Base-by-base conservation (phyloP, 2,329 filamentous ascomycete species). In the Passalora sequoiae region DNA sequence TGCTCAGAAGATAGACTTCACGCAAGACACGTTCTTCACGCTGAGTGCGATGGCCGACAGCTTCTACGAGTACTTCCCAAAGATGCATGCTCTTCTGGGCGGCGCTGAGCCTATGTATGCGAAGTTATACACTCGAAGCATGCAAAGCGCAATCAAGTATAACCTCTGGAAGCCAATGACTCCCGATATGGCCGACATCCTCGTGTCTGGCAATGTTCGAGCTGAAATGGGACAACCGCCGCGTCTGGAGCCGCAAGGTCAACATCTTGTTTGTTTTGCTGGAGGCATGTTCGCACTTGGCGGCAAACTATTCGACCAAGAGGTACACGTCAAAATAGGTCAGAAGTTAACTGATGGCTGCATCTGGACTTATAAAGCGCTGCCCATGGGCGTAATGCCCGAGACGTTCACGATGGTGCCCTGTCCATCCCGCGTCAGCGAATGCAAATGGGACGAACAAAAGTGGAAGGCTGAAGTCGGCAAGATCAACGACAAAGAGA, bases 241-340 rank as follows among this genome's bases (percentile, higher is more conserved):
- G 3, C 48, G 41, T 5, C 62, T 77, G 4, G 63, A 70, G 8
- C 70, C 77, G 9, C 71, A 80, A 51, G 70, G 73, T 19, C 72
- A 77, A 39, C 78, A 82, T 59, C 67, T 81, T 10, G 70, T 68
- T 17, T 82, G 78, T 63, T 81, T 78, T 56, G 69, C 74, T 0
- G 78, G 78, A 8, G 78, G 77, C 40, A 81, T 81, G 77, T 75
- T 80, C 47, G 78, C 73, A 0, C 61, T 82, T 0, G 78, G 77
- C 20, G 73, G 77, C 32, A 76, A 54, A 32, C 56, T 81, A 1
- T 80, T 81, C 58, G 63, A 69, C 10, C 67, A 75, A n/a, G 62
- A 72, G 2, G 63, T 65, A 12, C 77, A 82, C 52, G 64, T 81
- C 47, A 65, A 70, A 1, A 71, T 80, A 39, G 79, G 75, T 8